These are phyloP conservation scores for Neopestalotiopsis sp. DNA, from an alignment of 2,329 filamentous ascomycete genomes.

Conservation along the genomic window DNA sequence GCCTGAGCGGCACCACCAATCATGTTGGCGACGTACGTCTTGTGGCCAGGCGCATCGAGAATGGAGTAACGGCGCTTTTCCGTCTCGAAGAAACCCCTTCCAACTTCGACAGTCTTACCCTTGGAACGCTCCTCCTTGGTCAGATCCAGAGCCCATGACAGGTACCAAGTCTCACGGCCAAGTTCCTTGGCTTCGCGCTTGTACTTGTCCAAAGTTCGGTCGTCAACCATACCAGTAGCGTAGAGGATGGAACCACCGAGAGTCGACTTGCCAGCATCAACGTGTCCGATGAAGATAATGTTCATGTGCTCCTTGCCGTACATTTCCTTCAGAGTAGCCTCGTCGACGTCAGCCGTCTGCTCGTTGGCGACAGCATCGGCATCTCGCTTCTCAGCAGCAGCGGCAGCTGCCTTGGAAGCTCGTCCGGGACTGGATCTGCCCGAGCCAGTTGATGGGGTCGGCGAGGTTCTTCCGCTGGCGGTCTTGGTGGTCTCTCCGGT, in stretches of 20 bases:
- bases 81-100: slow-evolving; percentile 94
- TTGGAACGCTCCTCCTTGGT: slow-evolving; percentile 96
- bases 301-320: slow-evolving; percentile 95
- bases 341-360: slow-evolving; percentile 74
- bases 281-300: slow-evolving; percentile 97
- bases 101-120: slow-evolving; percentile 98
- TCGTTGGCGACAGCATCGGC: slow-evolving; percentile 85
- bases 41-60: slow-evolving; percentile 94
- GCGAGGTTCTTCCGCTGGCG: slow-evolving; percentile 75
- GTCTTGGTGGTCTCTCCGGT: slow-evolving; percentile 70
- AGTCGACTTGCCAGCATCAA: slow-evolving; percentile 97
- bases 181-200: slow-evolving; percentile 95
- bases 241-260: slow-evolving; percentile 93
- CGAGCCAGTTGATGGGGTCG: slow-evolving; percentile 70
- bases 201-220: slow-evolving; percentile 97
- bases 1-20: slow-evolving; percentile 94
- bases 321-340: slow-evolving; percentile 84
- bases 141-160: slow-evolving; percentile 97
- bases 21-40: slow-evolving; percentile 98
- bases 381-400: slow-evolving; percentile 55
- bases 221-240: slow-evolving; percentile 97
- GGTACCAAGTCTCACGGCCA: slow-evolving; percentile 97
- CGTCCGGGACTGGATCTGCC: slow-evolving; percentile 82
- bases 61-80: slow-evolving; percentile 97
- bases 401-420: slow-evolving; percentile 49